Conservation (phyloP, 345 rosid species). For the Carallia brachiata region DNA sequence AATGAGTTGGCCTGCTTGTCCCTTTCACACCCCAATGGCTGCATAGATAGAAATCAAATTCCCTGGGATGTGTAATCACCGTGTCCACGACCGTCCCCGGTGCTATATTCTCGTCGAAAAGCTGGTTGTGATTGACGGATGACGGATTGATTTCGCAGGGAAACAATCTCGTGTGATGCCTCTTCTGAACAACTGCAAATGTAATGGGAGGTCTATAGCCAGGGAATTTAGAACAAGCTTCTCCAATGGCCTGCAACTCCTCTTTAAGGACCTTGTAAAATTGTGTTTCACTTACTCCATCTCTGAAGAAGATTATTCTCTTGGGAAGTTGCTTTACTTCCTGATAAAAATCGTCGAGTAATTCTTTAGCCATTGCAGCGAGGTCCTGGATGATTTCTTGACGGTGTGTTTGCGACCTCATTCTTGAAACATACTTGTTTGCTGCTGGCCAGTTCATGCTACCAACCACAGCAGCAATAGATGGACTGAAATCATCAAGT, state of each 20-base stretch:
- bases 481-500: slow-evolving; percentile 87
- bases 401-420: slow-evolving; percentile 96
- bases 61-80: slow-evolving; percentile 80
- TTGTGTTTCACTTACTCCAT: slow-evolving; percentile 94
- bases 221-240: slow-evolving; percentile 59
- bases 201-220: slow-evolving; percentile 72
- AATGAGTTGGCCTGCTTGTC: slow-evolving; percentile 91
- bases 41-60: slow-evolving; percentile 90
- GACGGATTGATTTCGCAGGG: slow-evolving; percentile 42
- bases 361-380: slow-evolving; percentile 74
- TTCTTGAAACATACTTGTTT: slow-evolving; percentile 79
- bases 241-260: slow-evolving; percentile 67
- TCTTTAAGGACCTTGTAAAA: slow-evolving; percentile 72
- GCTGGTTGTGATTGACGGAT: slow-evolving; percentile 28
- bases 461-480: slow-evolving; percentile 98
- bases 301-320: slow-evolving; percentile 90
- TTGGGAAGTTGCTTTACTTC: slow-evolving; percentile 64
- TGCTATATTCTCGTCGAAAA: slow-evolving; percentile 61
- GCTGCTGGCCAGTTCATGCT: slow-evolving; percentile 99
- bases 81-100: slow-evolving; percentile 95
- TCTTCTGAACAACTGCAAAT: slow-evolving; percentile 82
- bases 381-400: slow-evolving; percentile 91
- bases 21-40: slow-evolving; percentile 96
- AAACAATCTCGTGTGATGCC: slow-evolving; percentile 90
- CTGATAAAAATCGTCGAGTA: slow-evolving; percentile 69